Evolutionary conservation across 345 rosid species (phyloP).

Genomic region (Populus davidiana): DNA sequence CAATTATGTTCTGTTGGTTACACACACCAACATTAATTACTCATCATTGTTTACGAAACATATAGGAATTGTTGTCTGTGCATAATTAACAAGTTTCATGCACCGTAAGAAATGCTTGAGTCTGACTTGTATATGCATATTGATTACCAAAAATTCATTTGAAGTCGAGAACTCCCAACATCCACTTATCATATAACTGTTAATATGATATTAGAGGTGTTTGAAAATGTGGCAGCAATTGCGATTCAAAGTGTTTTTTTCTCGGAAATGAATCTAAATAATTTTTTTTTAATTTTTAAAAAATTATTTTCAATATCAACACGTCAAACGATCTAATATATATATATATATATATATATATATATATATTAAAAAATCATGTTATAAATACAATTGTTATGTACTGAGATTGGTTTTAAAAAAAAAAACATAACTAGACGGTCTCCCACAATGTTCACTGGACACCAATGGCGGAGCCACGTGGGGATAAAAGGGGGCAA

Average conservation of each 20-base stretch:
- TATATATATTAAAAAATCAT: no score
- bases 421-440: background rate
- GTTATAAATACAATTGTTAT: no score
- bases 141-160: background rate
- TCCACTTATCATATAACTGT: background rate
- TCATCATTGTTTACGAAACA: background rate
- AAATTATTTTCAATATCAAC: no score
- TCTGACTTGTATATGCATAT: background rate
- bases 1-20: background rate
- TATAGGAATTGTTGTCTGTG: background rate
- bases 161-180: background rate
- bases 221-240: no score
- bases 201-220: no score
- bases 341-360: no score
- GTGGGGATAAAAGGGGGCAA: no score
- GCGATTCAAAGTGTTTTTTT: no score
- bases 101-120: background rate
- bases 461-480: background rate
- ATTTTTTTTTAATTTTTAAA: no score
- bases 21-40: background rate
- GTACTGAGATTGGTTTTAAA: no score
- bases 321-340: fast-evolving
- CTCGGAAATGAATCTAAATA: no score
- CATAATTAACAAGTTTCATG: background rate
- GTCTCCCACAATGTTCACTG: background rate